phyloP scores from a whole-genome alignment of 148 eudicot genomes.

The Camellia granthamiana region DNA sequence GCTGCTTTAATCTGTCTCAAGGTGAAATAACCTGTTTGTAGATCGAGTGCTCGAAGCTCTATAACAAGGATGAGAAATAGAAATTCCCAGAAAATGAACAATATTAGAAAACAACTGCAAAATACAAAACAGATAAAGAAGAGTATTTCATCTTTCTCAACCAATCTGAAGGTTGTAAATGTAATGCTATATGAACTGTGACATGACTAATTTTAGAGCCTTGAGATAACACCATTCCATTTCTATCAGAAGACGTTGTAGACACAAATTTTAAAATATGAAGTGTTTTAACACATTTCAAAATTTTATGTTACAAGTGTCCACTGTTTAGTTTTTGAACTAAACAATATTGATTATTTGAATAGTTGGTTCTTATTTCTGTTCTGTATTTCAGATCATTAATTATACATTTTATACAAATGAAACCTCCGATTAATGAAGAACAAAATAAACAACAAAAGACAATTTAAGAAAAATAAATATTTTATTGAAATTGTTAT shows the following conservation, averaged over 20 bases:
- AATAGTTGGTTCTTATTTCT: too few species aligned
- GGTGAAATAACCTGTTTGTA: slow-evolving; percentile 65
- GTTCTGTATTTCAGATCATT: too few species aligned
- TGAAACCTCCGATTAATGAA: too few species aligned
- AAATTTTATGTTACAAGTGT: too few species aligned
- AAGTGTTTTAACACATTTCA: too few species aligned
- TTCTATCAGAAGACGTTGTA: not conserved
- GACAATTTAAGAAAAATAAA: too few species aligned
- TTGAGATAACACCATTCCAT: not conserved
- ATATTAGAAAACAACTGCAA: not conserved
- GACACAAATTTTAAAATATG: too few species aligned
- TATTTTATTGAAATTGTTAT: too few species aligned
- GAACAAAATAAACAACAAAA: too few species aligned
- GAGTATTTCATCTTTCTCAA: not conserved
- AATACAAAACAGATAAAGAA: not conserved
- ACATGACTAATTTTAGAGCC: not conserved
- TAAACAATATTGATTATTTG: too few species aligned
- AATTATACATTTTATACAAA: too few species aligned
- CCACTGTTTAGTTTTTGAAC: too few species aligned
- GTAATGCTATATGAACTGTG: not conserved
- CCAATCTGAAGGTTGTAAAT: not conserved
- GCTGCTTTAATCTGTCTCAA: slow-evolving; percentile 78
- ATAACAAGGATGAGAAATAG: slow-evolving; percentile 15
- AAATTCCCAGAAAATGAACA: not conserved
- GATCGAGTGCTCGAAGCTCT: slow-evolving; percentile 59